A percentile compares a stretch with the other conserved stretches of the same genome.
phyloP scores from a whole-genome alignment of 805 yeast species.

The Cyberlindnera amylophila region DNA sequence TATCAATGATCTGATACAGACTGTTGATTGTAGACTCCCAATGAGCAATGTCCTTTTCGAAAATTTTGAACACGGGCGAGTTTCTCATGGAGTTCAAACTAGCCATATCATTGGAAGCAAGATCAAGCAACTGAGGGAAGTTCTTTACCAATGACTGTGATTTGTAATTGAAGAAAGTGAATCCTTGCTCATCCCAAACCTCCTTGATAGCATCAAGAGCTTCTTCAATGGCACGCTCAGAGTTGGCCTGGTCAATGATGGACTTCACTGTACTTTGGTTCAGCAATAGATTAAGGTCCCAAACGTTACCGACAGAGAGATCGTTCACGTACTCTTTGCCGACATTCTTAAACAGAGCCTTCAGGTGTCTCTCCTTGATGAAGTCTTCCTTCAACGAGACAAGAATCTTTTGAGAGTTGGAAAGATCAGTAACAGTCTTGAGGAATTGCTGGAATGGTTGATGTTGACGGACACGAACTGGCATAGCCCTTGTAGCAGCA shows the following conservation, averaged over 20 bases:
- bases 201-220: conserved; percentile 46
- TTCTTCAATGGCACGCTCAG: conserved; percentile 64
- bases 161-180: conserved; percentile 52
- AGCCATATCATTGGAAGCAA: conserved; percentile 56
- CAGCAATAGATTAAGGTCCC: conserved; percentile 48
- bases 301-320: conserved; percentile 40
- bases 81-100: conserved; percentile 65
- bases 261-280: conserved; percentile 46
- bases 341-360: conserved; percentile 36
- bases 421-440: conserved; percentile 34
- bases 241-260: conserved; percentile 60
- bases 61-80: conserved; percentile 56
- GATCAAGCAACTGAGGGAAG: conserved; percentile 62
- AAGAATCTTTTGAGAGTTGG: conserved; percentile 29
- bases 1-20: conserved; percentile 50
- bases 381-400: conserved; percentile 50
- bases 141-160: conserved; percentile 56
- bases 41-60: conserved; percentile 52
- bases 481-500: conserved; percentile 45
- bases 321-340: conserved; percentile 14
- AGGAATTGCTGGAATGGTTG: conserved; percentile 64
- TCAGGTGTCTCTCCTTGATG: conserved; percentile 69
- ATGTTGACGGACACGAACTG: conserved; percentile 59
- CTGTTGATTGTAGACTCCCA: conserved; percentile 56
- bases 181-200: conserved; percentile 51